Conservation (phyloP, 179 eudicot genomes). For the Dionaea muscipula region DNA sequence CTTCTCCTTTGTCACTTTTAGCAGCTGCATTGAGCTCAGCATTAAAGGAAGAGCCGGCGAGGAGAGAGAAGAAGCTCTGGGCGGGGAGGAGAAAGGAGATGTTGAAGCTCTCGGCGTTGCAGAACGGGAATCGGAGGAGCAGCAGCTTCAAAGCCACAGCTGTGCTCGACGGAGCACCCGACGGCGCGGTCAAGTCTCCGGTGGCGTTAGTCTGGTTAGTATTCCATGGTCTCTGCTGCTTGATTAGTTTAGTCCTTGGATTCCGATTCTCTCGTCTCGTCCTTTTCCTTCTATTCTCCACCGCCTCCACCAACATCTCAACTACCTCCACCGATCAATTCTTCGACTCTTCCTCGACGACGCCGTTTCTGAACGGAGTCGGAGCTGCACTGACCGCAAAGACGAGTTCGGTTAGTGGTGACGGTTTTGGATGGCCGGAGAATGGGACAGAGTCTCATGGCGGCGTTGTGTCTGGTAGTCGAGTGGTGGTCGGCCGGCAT, state of each 20-base stretch:
- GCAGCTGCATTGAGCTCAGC: not conserved
- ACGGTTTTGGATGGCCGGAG: constrained; percentile 2
- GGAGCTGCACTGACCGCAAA: constrained; percentile 11
- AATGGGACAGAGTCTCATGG: constrained; percentile 16
- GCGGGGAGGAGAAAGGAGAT: not conserved
- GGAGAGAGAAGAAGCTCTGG: not conserved
- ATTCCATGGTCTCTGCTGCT: constrained; percentile 63
- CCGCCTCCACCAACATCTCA: constrained; percentile 14
- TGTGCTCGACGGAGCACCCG: constrained; percentile 21
- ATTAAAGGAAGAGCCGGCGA: not conserved
- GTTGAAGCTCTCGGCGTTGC: constrained; percentile 63
- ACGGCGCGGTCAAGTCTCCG: constrained; percentile 43
- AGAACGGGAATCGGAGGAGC: constrained; percentile 55
- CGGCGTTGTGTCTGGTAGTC: constrained; percentile 19
- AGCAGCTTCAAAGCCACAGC: constrained; percentile 36
- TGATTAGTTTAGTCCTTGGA: constrained; percentile 63
- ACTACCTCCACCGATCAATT: constrained; percentile 16
- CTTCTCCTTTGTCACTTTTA: not conserved
- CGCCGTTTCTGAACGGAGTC: constrained; percentile 16
- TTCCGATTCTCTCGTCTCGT: constrained; percentile 77
- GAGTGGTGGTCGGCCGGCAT: constrained; percentile 84
- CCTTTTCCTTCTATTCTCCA: constrained; percentile 50
- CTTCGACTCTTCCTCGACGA: constrained; percentile 13
- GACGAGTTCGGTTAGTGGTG: constrained; percentile 6
- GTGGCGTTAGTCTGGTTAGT: constrained; percentile 49